A percentile compares a stretch with the other conserved stretches of the same genome.
phyloP scores from a whole-genome alignment of 192 early-diverging fungal species.

The Lunasporangiospora selenospora region DNA sequence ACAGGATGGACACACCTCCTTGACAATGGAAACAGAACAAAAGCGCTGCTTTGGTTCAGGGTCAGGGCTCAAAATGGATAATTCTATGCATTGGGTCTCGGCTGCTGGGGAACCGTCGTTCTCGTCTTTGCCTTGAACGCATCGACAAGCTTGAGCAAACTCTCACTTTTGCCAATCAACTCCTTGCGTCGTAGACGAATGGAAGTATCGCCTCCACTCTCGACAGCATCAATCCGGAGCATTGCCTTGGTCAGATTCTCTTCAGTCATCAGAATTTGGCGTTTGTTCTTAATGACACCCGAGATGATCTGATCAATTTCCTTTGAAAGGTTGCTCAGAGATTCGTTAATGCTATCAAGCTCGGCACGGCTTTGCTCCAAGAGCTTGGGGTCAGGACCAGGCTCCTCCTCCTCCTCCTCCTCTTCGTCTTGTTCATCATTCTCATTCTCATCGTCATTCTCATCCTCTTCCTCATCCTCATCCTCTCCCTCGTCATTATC shows the following conservation, averaged over 20 bases:
- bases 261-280: slow-evolving; percentile 25
- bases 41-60: no score
- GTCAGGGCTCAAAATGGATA: no score
- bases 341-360: slow-evolving; percentile 12
- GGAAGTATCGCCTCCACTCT: slow-evolving; percentile 23
- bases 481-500: slow-evolving; percentile 6
- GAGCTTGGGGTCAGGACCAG: slow-evolving; percentile 2
- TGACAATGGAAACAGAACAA: no score
- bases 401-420: slow-evolving; percentile 3
- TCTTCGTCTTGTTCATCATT: background rate
- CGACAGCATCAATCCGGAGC: slow-evolving; percentile 35
- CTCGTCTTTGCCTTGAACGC: slow-evolving; percentile 19
- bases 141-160: slow-evolving; percentile 24
- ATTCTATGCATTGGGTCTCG: no score
- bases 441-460: slow-evolving; percentile 1
- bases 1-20: no score
- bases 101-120: no score
- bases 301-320: slow-evolving; percentile 23
- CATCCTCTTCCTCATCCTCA: background rate
- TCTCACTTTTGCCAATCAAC: slow-evolving; percentile 13
- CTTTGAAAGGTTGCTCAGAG: background rate
- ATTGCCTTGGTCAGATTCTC: slow-evolving; percentile 46
- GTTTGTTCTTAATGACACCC: slow-evolving; percentile 15
- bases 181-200: slow-evolving; percentile 36
- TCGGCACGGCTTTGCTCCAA: slow-evolving; percentile 12